A percentile compares a stretch with the other conserved stretches of the same genome.
These are phyloP conservation scores for Chaetomiaceae sp. DNA, from an alignment of 2,329 filamentous ascomycete species.

Conservation along the genomic window DNA sequence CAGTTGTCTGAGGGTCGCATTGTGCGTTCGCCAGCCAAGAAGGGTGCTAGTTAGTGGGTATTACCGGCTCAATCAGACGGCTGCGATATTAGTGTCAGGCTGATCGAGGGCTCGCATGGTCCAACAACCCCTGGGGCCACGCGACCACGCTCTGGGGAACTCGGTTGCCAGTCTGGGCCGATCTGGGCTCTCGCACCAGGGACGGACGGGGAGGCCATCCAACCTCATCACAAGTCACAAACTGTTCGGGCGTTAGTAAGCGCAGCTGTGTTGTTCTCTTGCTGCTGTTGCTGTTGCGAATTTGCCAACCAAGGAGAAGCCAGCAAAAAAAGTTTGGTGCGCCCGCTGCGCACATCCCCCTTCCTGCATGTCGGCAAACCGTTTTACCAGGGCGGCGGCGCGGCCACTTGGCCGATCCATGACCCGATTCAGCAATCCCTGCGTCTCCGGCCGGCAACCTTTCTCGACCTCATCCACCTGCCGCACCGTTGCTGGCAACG, in stretches of 20 bases:
- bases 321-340: constrained; percentile 4
- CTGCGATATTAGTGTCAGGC: not conserved
- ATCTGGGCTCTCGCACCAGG: too few relatives aligned
- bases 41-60: too few relatives aligned
- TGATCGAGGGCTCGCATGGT: not conserved
- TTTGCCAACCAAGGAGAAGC: constrained; percentile 8
- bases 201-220: not conserved
- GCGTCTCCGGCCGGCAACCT: constrained; percentile 17
- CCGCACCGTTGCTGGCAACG: constrained; percentile 13
- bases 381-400: constrained; percentile 28
- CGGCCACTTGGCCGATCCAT: constrained; percentile 28
- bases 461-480: constrained; percentile 25
- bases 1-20: not conserved
- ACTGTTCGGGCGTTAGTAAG: too few relatives aligned
- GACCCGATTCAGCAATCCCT: constrained; percentile 13
- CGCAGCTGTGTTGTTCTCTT: too few relatives aligned
- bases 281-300: too few relatives aligned
- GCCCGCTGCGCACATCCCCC: constrained; percentile 8
- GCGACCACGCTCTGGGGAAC: too few relatives aligned
- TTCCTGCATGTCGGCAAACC: constrained; percentile 31
- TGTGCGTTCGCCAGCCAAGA: not conserved
- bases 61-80: constrained; percentile 12
- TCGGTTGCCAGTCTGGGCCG: too few relatives aligned
- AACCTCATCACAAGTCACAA: constrained; percentile 14
- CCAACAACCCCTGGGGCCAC: not conserved